Evolutionary conservation across 129 eudicot genomes (phyloP).

Genomic region (Ambrosia trifida): DNA sequence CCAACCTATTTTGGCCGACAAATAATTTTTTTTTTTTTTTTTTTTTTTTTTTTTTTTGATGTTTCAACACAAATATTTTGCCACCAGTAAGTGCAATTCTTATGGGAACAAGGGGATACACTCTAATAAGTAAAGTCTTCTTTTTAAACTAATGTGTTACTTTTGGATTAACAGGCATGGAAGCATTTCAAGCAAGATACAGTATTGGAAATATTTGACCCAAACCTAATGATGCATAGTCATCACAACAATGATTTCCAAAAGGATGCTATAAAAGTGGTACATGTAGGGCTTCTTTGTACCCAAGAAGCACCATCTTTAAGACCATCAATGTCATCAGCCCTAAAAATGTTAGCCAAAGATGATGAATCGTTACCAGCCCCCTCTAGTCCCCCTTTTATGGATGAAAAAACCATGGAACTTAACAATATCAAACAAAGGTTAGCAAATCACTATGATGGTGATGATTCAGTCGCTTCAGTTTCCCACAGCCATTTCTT

Average conservation of each 20-base stretch:
- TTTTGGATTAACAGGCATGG: constrained; percentile 60
- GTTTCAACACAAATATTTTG: background rate
- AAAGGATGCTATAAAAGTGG: constrained; percentile 47
- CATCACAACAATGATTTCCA: constrained; percentile 28
- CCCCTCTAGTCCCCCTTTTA: constrained; percentile 74
- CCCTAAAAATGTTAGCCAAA: constrained; percentile 55
- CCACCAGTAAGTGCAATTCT: background rate
- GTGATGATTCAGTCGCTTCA: constrained; percentile 51
- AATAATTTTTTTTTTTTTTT: background rate
- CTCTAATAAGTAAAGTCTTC: background rate
- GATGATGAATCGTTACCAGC: constrained; percentile 58
- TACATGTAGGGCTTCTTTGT: constrained; percentile 81
- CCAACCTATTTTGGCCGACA: background rate
- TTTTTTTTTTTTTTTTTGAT: too few relatives aligned
- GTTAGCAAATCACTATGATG: constrained; percentile 19
- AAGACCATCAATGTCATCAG: constrained; percentile 70
- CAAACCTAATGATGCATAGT: constrained; percentile 53
- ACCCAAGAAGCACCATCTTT: constrained; percentile 66
- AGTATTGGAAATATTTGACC: constrained; percentile 68
- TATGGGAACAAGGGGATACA: background rate
- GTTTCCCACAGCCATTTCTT: constrained; percentile 59
- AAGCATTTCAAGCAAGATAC: constrained; percentile 62
- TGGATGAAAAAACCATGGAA: constrained; percentile 68
- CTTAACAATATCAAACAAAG: constrained; percentile 41
- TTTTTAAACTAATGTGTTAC: background rate